Base-by-base conservation (phyloP, 163 green algal species). In the Chloroidium sp. region DNA sequence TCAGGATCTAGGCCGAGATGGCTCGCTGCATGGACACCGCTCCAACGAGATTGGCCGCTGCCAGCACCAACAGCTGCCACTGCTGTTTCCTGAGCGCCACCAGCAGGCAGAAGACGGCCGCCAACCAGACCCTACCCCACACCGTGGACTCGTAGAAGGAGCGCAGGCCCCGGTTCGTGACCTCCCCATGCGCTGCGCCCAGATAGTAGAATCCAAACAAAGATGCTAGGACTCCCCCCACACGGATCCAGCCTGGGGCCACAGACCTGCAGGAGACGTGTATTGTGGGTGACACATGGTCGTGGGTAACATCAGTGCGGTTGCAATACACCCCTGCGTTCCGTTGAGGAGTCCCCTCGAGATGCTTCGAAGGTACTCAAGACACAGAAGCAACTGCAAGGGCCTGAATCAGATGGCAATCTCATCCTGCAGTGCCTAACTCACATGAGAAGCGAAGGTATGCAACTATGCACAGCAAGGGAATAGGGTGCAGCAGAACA, bases 191-290 rank as follows among this genome's bases (percentile, higher is more conserved):
- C 0, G 85, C 86, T 4, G 83, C 85, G 0, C 86, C 86, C 1
- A 88, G 13, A 61, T 90, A 90, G 74, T 90, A 90, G 1, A 79
- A 75, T 3, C 86, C 86, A 77, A 84, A 90, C 12, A 90, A 78
- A 13, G 78, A 74, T 59, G 83, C 83, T 12, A 90, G 78, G 57
- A 79, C 74, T 61, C 85, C 86, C 58, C 86, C 85, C 2, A 90
- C 86, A 4, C 82, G 69, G 1, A 90, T 80, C 84, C 84, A 90
- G 1, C 84, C 86, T 3, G 3, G 1, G 1, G 77, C 12, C 12
- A 84, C 61, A 8, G 1, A 4, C 36, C 72, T 84, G 82, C 81
- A 80, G 59, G 60, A 4, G 62, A 69, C 61, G 6, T 76, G 57
- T 57, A 76, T 6, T 3, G 60, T 14, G 6, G 59, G 2, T 4